Evolutionary conservation across 2,329 filamentous ascomycete genomes (phyloP).

Genomic region (Curvularia verruculosa): DNA sequence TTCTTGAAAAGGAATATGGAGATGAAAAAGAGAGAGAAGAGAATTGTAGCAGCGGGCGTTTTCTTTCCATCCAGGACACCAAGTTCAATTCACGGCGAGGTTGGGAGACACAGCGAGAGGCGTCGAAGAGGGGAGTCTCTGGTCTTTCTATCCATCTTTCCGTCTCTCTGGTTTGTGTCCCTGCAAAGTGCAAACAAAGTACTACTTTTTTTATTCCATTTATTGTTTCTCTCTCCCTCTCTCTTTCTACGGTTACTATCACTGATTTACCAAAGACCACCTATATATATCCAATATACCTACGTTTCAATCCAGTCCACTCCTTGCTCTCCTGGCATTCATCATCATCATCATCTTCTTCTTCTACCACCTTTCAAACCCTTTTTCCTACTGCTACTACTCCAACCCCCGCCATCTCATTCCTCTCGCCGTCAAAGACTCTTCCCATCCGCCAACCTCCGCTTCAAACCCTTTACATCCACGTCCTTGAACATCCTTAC

Average conservation of each 20-base stretch:
- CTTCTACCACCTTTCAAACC: too few relatives aligned
- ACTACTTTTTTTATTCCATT: neutral
- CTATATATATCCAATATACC: neutral
- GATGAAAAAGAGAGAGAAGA: neutral
- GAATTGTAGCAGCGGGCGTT: neutral
- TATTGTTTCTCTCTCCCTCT: too few relatives aligned
- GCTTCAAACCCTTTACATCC: conserved; percentile 33
- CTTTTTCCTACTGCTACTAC: too few relatives aligned
- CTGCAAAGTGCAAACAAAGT: neutral
- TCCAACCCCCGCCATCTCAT: too few relatives aligned
- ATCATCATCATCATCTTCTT: neutral
- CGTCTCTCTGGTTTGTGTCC: neutral
- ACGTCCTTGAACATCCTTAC: conserved; percentile 32
- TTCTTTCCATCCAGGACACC: neutral
- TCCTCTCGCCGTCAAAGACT: conserved; percentile 15
- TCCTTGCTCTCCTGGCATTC: neutral
- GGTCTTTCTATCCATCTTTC: too few relatives aligned
- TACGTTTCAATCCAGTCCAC: neutral
- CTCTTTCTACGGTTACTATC: neutral
- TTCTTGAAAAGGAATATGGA: neutral
- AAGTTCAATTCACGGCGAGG: neutral
- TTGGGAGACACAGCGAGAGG: too few relatives aligned
- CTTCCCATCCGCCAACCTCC: conserved; percentile 35
- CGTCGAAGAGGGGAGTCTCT: too few relatives aligned
- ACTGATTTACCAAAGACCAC: neutral